Evolutionary conservation across 148 eudicot species (phyloP).

Genomic region (Cornus florida): DNA sequence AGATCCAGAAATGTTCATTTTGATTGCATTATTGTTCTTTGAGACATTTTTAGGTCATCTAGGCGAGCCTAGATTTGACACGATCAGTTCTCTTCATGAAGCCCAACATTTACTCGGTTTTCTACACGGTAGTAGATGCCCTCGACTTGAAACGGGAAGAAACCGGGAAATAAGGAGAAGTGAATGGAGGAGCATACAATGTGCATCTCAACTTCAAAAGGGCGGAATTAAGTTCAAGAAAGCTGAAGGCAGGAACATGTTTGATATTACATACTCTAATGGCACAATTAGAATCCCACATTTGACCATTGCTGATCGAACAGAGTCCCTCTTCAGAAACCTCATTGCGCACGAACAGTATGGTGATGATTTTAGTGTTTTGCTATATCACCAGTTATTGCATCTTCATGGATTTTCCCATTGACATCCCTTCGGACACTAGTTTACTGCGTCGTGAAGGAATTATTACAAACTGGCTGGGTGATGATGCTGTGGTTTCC

Average conservation of each 20-base stretch:
- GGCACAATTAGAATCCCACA: slow-evolving; percentile 12
- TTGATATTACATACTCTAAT: background rate
- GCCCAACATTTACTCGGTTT: slow-evolving; percentile 24
- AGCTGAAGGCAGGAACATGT: background rate
- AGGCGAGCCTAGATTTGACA: background rate
- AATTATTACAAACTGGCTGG: too few species aligned
- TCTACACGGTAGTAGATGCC: background rate
- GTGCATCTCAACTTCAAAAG: slow-evolving; percentile 6
- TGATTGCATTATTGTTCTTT: background rate
- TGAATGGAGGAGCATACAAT: slow-evolving; percentile 4
- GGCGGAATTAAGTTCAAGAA: slow-evolving; percentile 12
- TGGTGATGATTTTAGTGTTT: too few species aligned
- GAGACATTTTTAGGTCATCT: background rate
- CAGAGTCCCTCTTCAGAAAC: background rate
- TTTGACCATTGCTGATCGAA: background rate
- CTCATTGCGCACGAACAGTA: background rate
- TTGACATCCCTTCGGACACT: background rate
- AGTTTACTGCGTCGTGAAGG: too few species aligned
- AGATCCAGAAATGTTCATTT: background rate
- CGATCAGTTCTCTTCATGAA: background rate
- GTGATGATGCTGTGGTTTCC: too few species aligned
- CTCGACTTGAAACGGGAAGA: background rate
- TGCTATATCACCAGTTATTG: background rate
- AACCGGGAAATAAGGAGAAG: background rate
- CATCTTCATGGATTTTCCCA: background rate